phyloP scores from a whole-genome alignment of 306 rosid genomes.

The Quercus ilex region DNA sequence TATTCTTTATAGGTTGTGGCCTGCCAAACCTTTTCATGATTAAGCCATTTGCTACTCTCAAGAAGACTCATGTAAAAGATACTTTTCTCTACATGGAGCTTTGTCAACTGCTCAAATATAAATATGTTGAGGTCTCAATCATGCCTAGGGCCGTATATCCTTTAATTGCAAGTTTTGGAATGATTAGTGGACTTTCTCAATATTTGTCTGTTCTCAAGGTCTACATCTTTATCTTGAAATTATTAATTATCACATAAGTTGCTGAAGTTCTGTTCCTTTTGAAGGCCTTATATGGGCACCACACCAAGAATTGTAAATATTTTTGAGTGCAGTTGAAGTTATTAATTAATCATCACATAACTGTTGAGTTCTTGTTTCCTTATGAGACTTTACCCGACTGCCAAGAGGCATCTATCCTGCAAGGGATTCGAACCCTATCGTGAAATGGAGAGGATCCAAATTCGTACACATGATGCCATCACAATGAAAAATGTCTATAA shows the following conservation, averaged over 20 bases:
- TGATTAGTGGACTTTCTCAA: neutral
- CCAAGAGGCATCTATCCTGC: no score
- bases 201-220: neutral
- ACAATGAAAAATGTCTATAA: neutral
- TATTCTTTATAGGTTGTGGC: conserved; percentile 40
- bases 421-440: no score
- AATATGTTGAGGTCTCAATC: conserved; percentile 8
- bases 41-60: conserved; percentile 65
- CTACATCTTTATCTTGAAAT: neutral
- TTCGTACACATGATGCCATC: neutral
- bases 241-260: no score
- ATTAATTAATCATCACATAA: no score
- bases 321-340: no score
- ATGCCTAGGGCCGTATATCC: conserved; percentile 22
- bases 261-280: no score
- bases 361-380: no score
- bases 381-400: no score
- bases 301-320: no score
- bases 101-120: neutral
- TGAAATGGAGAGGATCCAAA: no score
- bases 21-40: conserved; percentile 47
- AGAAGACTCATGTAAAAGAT: conserved; percentile 15
- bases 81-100: neutral
- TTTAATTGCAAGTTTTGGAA: conserved; percentile 4
- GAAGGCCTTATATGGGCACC: no score